phyloP scores from a whole-genome alignment of 352 stramenopile species.

The Pythium rishiriense region DNA sequence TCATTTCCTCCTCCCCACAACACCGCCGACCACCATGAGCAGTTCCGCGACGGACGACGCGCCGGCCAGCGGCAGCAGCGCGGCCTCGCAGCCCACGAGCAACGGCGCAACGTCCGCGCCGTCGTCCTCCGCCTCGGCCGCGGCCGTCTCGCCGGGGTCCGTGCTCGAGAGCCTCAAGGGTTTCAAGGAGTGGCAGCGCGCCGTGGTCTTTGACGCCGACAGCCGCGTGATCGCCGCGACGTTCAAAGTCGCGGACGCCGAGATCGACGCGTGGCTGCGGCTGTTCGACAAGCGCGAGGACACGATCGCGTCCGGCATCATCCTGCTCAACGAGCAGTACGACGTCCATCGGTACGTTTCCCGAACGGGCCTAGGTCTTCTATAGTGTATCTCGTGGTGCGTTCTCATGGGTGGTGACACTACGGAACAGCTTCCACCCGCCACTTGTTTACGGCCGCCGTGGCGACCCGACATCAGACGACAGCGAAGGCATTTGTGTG shows the following conservation, averaged over 20 bases:
- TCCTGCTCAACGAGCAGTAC: slow-evolving; percentile 77
- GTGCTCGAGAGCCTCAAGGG: slow-evolving; percentile 56
- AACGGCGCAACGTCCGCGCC: slow-evolving; percentile 8
- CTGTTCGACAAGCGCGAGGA: slow-evolving; percentile 82
- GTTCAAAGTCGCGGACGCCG: slow-evolving; percentile 61
- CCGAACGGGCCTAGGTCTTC: neutral
- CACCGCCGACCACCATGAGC: slow-evolving; percentile 9
- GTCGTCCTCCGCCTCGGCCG: slow-evolving; percentile 21
- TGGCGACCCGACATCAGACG: slow-evolving; percentile 59
- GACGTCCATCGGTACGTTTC: slow-evolving; percentile 69
- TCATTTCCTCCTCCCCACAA: too few relatives aligned
- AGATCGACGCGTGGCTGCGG: slow-evolving; percentile 34
- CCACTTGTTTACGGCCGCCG: slow-evolving; percentile 76
- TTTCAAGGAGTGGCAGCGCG: slow-evolving; percentile 70
- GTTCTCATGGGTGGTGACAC: neutral
- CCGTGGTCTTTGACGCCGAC: slow-evolving; percentile 62
- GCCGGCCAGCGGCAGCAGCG: neutral
- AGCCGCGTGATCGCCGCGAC: slow-evolving; percentile 53
- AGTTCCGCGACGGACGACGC: slow-evolving; percentile 6
- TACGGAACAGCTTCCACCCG: slow-evolving; percentile 56
- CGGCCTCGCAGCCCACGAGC: slow-evolving; percentile 4
- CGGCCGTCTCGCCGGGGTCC: slow-evolving; percentile 39
- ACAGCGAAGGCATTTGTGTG: slow-evolving; percentile 72
- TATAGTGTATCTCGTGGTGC: neutral
- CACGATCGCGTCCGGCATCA: slow-evolving; percentile 70